phyloP scores from a whole-genome alignment of 352 stramenopile genomes.

The Pythium plurisporium region DNA sequence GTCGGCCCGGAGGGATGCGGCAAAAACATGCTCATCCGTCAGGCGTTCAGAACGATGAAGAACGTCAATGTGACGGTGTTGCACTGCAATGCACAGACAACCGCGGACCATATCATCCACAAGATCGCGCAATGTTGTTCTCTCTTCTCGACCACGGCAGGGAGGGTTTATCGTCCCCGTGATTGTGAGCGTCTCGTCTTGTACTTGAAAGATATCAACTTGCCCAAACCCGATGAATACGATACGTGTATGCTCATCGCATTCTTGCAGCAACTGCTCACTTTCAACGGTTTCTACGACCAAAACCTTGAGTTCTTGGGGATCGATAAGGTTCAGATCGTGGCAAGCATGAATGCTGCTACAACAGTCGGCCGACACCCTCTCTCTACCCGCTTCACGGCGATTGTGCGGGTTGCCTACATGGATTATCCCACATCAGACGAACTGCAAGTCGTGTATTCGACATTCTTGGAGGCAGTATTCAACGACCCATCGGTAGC shows the following conservation, averaged over 20 bases:
- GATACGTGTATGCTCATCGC: slow-evolving; percentile 96
- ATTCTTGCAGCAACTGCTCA: slow-evolving; percentile 95
- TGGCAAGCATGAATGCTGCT: slow-evolving; percentile 92
- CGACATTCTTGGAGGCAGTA: slow-evolving; percentile 80
- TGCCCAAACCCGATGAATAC: slow-evolving; percentile 93
- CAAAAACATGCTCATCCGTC: slow-evolving; percentile 93
- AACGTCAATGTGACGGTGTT: slow-evolving; percentile 80
- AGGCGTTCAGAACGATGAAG: slow-evolving; percentile 84
- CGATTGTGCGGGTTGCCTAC: slow-evolving; percentile 89
- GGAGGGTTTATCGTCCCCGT: slow-evolving; percentile 90
- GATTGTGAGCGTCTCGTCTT: slow-evolving; percentile 91
- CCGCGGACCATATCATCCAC: slow-evolving; percentile 91
- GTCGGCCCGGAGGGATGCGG: slow-evolving; percentile 92
- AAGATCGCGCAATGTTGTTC: slow-evolving; percentile 93
- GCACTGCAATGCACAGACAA: slow-evolving; percentile 94
- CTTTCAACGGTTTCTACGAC: slow-evolving; percentile 96
- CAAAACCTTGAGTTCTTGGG: slow-evolving; percentile 92
- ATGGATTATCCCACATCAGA: slow-evolving; percentile 91
- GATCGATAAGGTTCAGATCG: slow-evolving; percentile 92
- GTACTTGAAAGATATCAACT: slow-evolving; percentile 96
- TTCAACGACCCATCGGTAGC: slow-evolving; percentile 45
- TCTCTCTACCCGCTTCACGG: slow-evolving; percentile 92
- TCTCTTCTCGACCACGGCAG: slow-evolving; percentile 88
- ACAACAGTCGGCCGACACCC: slow-evolving; percentile 91
- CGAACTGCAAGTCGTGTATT: slow-evolving; percentile 89